These are phyloP conservation scores for Bipolaris cookei DNA, from an alignment of 2,329 filamentous ascomycete species.

Conservation along the genomic window DNA sequence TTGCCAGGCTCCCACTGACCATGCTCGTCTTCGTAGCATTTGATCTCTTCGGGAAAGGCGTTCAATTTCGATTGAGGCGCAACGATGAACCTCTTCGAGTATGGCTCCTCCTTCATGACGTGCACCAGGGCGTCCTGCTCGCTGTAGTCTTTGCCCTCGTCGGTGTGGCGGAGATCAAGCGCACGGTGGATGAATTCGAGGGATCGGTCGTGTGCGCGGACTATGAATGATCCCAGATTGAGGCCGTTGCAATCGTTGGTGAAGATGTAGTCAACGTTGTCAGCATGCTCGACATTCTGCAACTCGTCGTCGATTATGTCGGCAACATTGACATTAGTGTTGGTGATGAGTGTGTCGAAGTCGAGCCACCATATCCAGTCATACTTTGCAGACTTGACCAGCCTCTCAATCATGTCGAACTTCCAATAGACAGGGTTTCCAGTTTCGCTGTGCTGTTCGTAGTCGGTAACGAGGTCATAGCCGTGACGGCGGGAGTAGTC, in stretches of 20 bases:
- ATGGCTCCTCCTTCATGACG: conserved; percentile 38
- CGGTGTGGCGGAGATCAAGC: conserved; percentile 33
- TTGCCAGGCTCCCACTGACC: conserved; percentile 43
- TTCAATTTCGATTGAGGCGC: conserved; percentile 51
- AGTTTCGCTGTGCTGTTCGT: conserved; percentile 43
- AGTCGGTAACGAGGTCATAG: conserved; percentile 51
- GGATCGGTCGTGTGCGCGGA: conserved; percentile 45
- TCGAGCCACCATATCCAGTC: conserved; percentile 55
- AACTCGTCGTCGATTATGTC: conserved; percentile 48
- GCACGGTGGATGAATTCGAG: conserved; percentile 45
- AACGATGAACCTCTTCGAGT: conserved; percentile 29
- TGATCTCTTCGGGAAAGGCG: conserved; percentile 50
- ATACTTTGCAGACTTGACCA: conserved; percentile 43
- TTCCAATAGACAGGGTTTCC: conserved; percentile 46
- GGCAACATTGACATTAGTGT: conserved; percentile 45
- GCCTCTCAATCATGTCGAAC: conserved; percentile 48
- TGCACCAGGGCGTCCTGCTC: conserved; percentile 51
- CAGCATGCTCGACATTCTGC: conserved; percentile 35
- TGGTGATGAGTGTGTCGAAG: conserved; percentile 52
- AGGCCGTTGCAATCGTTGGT: conserved; percentile 51
- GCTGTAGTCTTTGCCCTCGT: conserved; percentile 30
- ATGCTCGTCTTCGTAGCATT: conserved; percentile 44
- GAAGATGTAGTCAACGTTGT: conserved; percentile 47
- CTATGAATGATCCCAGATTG: conserved; percentile 50
- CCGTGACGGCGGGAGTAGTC: conserved; percentile 51